Evolutionary conservation across 73 alveolate genomes (phyloP).

Genomic region (Paramecium pentaurelia): DNA sequence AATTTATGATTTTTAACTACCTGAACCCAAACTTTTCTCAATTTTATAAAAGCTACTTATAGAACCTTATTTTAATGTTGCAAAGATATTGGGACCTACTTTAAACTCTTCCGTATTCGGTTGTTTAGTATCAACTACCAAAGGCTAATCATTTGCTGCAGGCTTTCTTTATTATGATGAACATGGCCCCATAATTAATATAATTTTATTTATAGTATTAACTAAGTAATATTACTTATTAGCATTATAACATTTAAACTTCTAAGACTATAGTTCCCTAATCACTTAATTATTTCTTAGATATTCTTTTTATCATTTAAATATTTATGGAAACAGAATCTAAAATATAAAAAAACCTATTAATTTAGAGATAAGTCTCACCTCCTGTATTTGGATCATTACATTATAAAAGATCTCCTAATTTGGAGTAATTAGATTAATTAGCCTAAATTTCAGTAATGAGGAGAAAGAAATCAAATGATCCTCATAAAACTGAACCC

Average conservation of each 20-base stretch:
- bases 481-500: neutral
- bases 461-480: neutral
- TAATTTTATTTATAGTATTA: neutral
- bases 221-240: neutral
- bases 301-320: neutral
- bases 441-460: neutral
- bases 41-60: slow-evolving; percentile 16
- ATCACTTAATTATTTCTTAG: neutral
- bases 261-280: neutral
- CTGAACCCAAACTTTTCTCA: slow-evolving; percentile 30
- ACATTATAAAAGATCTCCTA: neutral
- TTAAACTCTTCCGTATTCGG: neutral
- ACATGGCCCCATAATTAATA: neutral
- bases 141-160: neutral
- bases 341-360: neutral
- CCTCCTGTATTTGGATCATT: neutral
- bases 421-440: neutral
- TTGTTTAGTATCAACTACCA: neutral
- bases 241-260: neutral
- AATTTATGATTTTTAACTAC: slow-evolving; percentile 48
- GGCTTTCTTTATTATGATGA: neutral
- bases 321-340: neutral
- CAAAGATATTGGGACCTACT: slow-evolving; percentile 31
- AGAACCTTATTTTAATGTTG: neutral
- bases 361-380: neutral